A percentile compares a stretch with the other conserved stretches of the same genome.
These are phyloP conservation scores for Chytriomyces confervae DNA, from an alignment of 192 early-diverging fungal genomes.

Conservation along the genomic window DNA sequence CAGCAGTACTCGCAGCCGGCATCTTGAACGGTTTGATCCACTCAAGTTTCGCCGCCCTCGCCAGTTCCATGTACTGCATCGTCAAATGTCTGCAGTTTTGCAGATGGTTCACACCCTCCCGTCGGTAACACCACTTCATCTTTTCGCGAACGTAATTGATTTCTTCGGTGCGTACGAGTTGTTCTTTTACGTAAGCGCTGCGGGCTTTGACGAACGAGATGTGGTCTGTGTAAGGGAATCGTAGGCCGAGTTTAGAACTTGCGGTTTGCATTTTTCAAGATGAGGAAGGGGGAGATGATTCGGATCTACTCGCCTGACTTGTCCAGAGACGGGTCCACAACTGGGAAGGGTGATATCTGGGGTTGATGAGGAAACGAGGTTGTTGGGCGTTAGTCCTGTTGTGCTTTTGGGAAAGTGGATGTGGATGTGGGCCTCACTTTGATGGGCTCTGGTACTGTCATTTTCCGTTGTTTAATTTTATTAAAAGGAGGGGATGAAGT, in stretches of 20 bases:
- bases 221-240: slow-evolving; percentile 32
- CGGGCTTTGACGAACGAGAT: slow-evolving; percentile 70
- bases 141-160: slow-evolving; percentile 82
- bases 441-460: no score
- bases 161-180: slow-evolving; percentile 93
- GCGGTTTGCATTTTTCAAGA: background rate
- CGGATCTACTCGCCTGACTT: slow-evolving; percentile 36
- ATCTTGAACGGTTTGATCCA: slow-evolving; percentile 32
- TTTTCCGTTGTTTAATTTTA: no score
- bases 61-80: slow-evolving; percentile 76
- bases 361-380: background rate
- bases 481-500: no score
- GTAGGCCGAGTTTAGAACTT: background rate
- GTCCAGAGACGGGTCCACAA: slow-evolving; percentile 48
- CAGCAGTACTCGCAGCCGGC: slow-evolving; percentile 6
- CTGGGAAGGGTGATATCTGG: slow-evolving; percentile 50
- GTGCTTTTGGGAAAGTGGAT: no score
- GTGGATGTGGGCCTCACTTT: no score
- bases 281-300: background rate
- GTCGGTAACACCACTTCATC: slow-evolving; percentile 88
- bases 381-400: no score
- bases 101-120: slow-evolving; percentile 93
- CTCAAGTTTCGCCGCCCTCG: slow-evolving; percentile 41
- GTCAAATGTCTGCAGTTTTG: slow-evolving; percentile 88
- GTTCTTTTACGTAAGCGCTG: slow-evolving; percentile 81